Percentiles rank a stretch among this genome's conserved stretches.
These are phyloP conservation scores for Malus orientalis DNA, from an alignment of 306 rosid species.

Conservation along the genomic window DNA sequence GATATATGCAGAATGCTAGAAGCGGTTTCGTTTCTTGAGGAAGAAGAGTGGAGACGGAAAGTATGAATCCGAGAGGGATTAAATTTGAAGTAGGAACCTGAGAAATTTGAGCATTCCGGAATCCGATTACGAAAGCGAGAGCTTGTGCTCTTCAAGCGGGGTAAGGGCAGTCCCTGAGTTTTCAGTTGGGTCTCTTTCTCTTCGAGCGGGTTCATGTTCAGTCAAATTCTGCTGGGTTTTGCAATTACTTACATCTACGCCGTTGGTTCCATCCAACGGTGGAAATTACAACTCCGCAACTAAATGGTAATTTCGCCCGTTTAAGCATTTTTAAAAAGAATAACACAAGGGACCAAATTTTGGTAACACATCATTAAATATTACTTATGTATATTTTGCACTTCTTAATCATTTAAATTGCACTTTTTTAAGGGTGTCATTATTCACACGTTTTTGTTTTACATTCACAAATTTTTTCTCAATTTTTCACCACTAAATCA, in stretches of 20 bases:
- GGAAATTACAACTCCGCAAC: background rate
- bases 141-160: background rate
- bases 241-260: background rate
- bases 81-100: background rate
- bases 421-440: too few species aligned
- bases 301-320: too few species aligned
- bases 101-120: background rate
- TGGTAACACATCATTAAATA: too few species aligned
- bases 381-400: too few species aligned
- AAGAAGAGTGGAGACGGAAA: background rate
- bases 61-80: background rate
- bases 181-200: background rate
- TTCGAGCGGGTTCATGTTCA: background rate
- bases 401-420: too few species aligned
- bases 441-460: too few species aligned
- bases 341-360: too few species aligned
- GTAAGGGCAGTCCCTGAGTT: background rate
- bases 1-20: too few species aligned
- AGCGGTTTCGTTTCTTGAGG: too few species aligned
- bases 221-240: background rate
- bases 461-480: too few species aligned
- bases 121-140: background rate
- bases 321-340: too few species aligned
- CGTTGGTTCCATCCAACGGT: background rate
- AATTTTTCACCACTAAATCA: accelerated